Evolutionary conservation across 2,329 filamentous ascomycete genomes (phyloP), one percentile per base, ranked within the genome.

Genomic region (Neocucurbitaria cava): DNA sequence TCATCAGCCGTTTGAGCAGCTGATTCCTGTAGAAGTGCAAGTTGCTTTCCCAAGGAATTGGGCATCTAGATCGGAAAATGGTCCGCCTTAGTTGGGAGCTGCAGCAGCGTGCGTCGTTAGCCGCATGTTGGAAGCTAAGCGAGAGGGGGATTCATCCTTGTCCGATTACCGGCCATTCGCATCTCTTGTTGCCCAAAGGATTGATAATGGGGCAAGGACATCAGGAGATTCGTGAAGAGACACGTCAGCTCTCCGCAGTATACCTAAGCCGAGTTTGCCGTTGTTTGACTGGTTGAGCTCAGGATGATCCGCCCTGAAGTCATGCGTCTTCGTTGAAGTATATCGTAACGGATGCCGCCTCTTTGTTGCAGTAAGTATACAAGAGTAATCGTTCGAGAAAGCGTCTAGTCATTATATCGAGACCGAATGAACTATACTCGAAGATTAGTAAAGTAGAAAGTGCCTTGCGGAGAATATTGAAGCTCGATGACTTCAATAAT

Each of bases 51-150:
- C 46, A 58, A 31, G 48, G 49, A 39, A 54, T 61, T 58, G 55
- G 54, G 53, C 55, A 57, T 58, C 54, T 58, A 57, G 51, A 48
- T 64, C 60, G 58, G 64, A 66, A 67, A 49, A 62, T 50, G 55
- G 53, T 64, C 62, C 62, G 62, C 62, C 52, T 54, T 58, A 49
- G 56, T 52, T 56, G 44, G 61, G 50, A 56, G 57, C 56, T 63
- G 64, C 65, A 68, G 65, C 59, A 61, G 58, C 62, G 64, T 65
- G 65, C 65, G 56, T 64, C 59, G 35, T 64, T 67, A 67, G 65
- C 62, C 49, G 64, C 58, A 56, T 62, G 49, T 51, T 42, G 33
- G 54, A 60, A 39, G 46, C 51, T 68, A 68, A 65, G 65, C 64
- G 64, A 68, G 62, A 36, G 53, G 49, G 58, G 56, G 41, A 62